phyloP scores from a whole-genome alignment of 306 rosid species.

The Fragaria ananassa region DNA sequence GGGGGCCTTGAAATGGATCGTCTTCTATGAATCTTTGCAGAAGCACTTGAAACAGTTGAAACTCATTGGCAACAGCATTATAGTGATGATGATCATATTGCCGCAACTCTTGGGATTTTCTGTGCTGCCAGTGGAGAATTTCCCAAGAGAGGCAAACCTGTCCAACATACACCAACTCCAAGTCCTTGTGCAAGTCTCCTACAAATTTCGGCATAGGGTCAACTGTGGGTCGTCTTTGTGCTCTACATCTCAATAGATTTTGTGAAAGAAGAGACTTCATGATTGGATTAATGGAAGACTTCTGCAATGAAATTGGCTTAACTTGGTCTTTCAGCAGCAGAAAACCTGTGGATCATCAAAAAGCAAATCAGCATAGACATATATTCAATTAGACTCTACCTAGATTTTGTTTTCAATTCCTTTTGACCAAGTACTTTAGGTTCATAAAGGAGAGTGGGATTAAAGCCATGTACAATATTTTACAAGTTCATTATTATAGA shows the following conservation, averaged over 20 bases:
- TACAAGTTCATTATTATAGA: not conserved
- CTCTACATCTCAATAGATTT: slow-evolving; percentile 51
- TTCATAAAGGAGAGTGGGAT: not conserved
- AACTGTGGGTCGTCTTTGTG: slow-evolving; percentile 25
- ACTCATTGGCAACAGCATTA: slow-evolving; percentile 72
- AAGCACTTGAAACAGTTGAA: slow-evolving; percentile 81
- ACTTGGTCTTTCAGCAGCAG: slow-evolving; percentile 60
- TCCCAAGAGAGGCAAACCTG: slow-evolving; percentile 98
- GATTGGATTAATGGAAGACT: slow-evolving; percentile 27
- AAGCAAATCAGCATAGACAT: not conserved
- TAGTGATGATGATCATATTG: slow-evolving; percentile 50
- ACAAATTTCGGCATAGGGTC: slow-evolving; percentile 51
- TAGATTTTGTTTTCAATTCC: not conserved
- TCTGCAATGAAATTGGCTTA: slow-evolving; percentile 39
- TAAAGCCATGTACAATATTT: not conserved
- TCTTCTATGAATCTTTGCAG: slow-evolving; percentile 76
- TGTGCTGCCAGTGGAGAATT: slow-evolving; percentile 73
- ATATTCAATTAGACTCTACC: not conserved
- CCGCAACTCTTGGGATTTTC: slow-evolving; percentile 55
- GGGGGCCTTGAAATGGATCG: slow-evolving; percentile 68
- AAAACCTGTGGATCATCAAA: slow-evolving; percentile 49
- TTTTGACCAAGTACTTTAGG: not conserved
- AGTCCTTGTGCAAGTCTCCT: slow-evolving; percentile 53
- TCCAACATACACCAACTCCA: slow-evolving; percentile 83
- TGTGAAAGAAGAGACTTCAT: slow-evolving; percentile 49